Base-by-base conservation (phyloP, 2,329 filamentous ascomycete genomes). In the Diaporthe citri region DNA sequence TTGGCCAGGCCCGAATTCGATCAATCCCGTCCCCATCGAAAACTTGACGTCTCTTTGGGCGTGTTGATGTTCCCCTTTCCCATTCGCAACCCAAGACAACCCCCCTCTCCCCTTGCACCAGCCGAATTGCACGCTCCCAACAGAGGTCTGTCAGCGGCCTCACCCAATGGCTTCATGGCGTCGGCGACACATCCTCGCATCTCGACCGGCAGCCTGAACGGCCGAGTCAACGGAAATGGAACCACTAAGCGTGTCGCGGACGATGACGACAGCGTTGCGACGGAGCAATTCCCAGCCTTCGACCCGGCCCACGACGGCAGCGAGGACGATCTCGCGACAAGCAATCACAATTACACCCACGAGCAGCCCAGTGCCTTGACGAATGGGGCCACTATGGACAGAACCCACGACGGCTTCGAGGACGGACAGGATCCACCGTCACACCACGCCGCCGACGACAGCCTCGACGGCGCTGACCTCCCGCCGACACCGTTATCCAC, bases 161-260 rank as follows among this genome's bases (percentile, higher is more conserved):
- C 67, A 51, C 41, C 22, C 74, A 59, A 77, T 77, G 76, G 76
- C 71, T 77, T 64, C 74, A 77, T 77, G 76, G 76, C 76, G 55
- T 74, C 76, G 46, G 69, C 71, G 48, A 66, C 71, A 46, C 75
- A 75, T 36, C 67, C 71, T 55, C 66, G 67, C 22, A 71, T 70
- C 62, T 51, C 52, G 39, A 43, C 71, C 48, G 46, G 59, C 71
- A 41, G 74, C 73, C 55, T 77, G 55, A 75, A 74, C 55, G 74
- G 64, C 59, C 34, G 73, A 52, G 46, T 76, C 62, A 75, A 72
- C 31, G 74, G 64, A 12, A 56, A 70, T 56, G 69, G 64, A n/a
- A 70, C 66, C 46, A 39, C 25, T 8, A 73, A 57, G n/a, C 64
- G 62, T 13, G 66, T 71, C n/a, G 71, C 70, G 15, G 74, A 73